Base-by-base conservation (phyloP, 805 yeast genomes). In the Torulaspora delbrueckii region DNA sequence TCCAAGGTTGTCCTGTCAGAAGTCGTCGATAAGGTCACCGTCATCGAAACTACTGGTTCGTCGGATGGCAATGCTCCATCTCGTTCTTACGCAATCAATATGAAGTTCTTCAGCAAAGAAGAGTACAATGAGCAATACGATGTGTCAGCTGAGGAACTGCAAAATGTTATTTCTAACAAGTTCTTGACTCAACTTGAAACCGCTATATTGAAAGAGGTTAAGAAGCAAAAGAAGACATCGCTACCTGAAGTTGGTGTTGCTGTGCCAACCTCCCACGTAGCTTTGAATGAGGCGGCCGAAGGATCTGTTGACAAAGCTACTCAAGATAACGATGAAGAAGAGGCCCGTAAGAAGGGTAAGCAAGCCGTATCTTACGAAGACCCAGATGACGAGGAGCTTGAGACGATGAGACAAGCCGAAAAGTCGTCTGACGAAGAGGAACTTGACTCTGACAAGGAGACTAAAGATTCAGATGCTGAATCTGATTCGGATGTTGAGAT, bases 371-470 rank as follows among this genome's bases (percentile, higher is more conserved):
- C 96, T 1, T 88, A 88, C 57, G 98, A 90, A 53, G 96, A 81
- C 12, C 96, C 96, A 27, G 98, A 90, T 68, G 97, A 90, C 52
- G 98, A 88, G 25, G 97, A 90, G 62, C 72, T 86, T 50, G 97
- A 88, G 64, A 86, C 86, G 42, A 86, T 87, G 90, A 82, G 82
- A 68, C 77, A 76, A 59, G 95, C 86, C 41, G 91, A 84, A 65
- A 78, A 83, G 57, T 80, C 90, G 33, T 81, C 82, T 47, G 88
- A 81, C 52, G 93, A 83, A 57, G 84, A 78, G 43, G 77, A 73
- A 57, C 62, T 63, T 7, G 72, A 65, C 36, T 71, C 70, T 34
- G 69, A 66, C 43, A 62, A 57, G 45, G 73, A 68, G 33, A 60
- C 66, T 6, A 81, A 71, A 23, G 79, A 72, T 8, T 60, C 62